A percentile compares a stretch with the other conserved stretches of the same genome.
phyloP scores from a whole-genome alignment of 768 basidiomycete species.

The Suillus americanus region DNA sequence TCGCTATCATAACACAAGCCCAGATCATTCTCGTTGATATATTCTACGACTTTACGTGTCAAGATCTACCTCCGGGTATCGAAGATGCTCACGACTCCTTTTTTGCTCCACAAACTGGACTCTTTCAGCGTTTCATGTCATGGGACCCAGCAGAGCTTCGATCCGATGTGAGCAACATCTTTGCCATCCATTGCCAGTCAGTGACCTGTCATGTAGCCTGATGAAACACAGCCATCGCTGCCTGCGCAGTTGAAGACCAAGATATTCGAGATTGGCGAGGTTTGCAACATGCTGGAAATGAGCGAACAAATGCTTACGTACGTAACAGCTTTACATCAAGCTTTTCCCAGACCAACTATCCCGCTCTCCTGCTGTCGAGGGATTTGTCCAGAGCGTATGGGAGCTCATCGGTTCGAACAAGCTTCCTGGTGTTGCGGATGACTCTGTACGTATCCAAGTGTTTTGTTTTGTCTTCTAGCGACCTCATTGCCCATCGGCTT shows the following conservation, averaged over 20 bases:
- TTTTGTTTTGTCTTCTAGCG: not conserved
- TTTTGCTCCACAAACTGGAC: constrained; percentile 67
- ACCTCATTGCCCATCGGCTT: not conserved
- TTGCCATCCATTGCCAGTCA: constrained; percentile 7
- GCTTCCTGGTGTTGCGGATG: constrained; percentile 69
- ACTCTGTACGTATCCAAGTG: constrained; percentile 49
- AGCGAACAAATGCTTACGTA: constrained; percentile 1
- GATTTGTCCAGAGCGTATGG: constrained; percentile 91
- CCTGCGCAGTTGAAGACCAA: constrained; percentile 87
- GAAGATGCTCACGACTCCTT: constrained; percentile 87
- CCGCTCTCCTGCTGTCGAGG: constrained; percentile 59
- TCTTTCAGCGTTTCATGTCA: constrained; percentile 76
- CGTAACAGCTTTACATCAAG: constrained; percentile 69
- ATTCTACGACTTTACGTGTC: constrained; percentile 92
- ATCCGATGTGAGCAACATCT: constrained; percentile 52
- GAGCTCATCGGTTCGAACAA: constrained; percentile 68
- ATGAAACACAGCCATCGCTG: constrained; percentile 81
- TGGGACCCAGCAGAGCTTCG: constrained; percentile 74
- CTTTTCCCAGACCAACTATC: constrained; percentile 78
- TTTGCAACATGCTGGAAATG: constrained; percentile 27
- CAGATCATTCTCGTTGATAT: constrained; percentile 82
- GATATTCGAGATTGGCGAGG: constrained; percentile 90
- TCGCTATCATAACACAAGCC: constrained; percentile 61
- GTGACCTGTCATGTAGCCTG: constrained; percentile 46
- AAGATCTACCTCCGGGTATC: constrained; percentile 92